Base-by-base conservation (phyloP, 441 rosid species). In the Populus tomentosa region DNA sequence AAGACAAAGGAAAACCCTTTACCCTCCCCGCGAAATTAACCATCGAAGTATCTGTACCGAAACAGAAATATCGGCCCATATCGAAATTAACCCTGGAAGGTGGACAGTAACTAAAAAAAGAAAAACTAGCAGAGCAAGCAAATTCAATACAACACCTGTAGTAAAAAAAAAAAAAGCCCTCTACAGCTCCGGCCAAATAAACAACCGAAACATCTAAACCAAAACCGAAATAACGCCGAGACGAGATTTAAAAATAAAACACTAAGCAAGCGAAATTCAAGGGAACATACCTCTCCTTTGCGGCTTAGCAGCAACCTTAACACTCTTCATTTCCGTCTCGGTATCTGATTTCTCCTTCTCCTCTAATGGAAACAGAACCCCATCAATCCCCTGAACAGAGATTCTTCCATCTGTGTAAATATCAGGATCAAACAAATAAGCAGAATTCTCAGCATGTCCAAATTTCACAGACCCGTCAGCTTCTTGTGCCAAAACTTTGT, bases 381-480 rank as follows among this genome's bases (percentile, higher is more conserved):
- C 93, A 69, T 95, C 99, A 63, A 95, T 89, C 70, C 99, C 99
- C 83, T 94, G 98, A 65, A 94, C 98, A 67, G 98, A 95, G 75
- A 94, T 95, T 69, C 99, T 80, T n/a, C 98, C 97, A 46, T 95
- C 99, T 1, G 97, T 92, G 65, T 88, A 94, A 67, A 95, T 95
- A 75, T 95, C 99, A 0, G 99, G 99, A 80, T 95, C 98, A 21
- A 91, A 94, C 85, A 95, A 73, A 80, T 95, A 94, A 0, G 97
- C 99, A 0, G 94, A 86, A 50, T 80, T 84, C 59, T 90, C 99
- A 7, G 92, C 91, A 10, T 82, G 67, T 14, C 99, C 99, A 32
- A 95, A 95, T 78, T 88, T 92, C 65, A 95, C 99, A 64, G 99
- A 93, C 67, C 99, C 99, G 77, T 95, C 98, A 70, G 98, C 97